Percentiles rank a stretch among this genome's conserved stretches.
Evolutionary conservation across 2,329 filamentous ascomycete species (phyloP).

Genomic region (Beauveria pseudobassiana): DNA sequence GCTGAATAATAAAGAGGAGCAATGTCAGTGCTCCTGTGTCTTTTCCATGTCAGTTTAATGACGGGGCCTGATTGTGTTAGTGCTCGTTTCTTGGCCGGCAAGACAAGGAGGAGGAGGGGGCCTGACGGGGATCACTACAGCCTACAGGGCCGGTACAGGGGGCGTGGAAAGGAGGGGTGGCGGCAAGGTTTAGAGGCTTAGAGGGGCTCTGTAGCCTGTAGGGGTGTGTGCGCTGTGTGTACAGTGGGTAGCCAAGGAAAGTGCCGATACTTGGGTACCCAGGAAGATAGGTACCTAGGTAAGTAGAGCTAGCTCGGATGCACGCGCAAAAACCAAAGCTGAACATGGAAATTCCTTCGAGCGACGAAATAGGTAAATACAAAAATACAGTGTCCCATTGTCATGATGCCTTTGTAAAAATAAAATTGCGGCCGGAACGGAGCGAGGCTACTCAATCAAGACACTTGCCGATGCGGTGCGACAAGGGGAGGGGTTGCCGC

Average conservation of each 20-base stretch:
- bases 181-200: not conserved
- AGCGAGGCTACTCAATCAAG: not conserved
- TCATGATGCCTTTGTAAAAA: not conserved
- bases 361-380: not conserved
- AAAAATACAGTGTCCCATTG: too few relatives aligned
- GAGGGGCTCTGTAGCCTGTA: not conserved
- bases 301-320: too few relatives aligned
- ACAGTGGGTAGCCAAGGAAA: not conserved
- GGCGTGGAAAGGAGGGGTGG: not conserved
- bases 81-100: not conserved
- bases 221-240: not conserved
- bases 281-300: too few relatives aligned
- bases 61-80: constrained; percentile 1
- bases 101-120: not conserved
- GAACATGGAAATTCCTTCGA: too few relatives aligned
- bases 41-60: not conserved
- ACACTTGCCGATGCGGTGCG: constrained; percentile 1
- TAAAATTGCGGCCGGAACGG: not conserved
- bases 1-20: not conserved
- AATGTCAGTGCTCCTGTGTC: not conserved
- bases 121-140: too few relatives aligned
- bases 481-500: not conserved
- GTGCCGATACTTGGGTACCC: not conserved
- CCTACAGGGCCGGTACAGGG: not conserved
- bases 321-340: too few relatives aligned